These are phyloP conservation scores for Moricandia arvensis DNA, from an alignment of 345 rosid species.

Conservation along the genomic window DNA sequence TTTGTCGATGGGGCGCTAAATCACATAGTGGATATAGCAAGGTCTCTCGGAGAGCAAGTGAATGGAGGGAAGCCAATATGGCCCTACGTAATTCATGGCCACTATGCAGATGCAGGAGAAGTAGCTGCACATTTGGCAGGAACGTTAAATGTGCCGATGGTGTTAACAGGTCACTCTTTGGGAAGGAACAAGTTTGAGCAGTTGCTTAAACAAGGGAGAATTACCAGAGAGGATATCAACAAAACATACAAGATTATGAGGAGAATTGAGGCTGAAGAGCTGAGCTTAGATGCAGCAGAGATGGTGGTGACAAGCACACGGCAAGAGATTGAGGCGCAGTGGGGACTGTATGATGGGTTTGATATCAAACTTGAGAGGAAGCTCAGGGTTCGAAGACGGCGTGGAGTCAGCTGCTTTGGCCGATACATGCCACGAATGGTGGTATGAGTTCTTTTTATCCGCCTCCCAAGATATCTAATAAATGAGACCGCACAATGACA, in stretches of 20 bases:
- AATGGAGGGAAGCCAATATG: constrained; percentile 73
- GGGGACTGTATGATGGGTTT: constrained; percentile 98
- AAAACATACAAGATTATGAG: constrained; percentile 88
- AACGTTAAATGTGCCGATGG: constrained; percentile 96
- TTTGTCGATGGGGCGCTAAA: constrained; percentile 93
- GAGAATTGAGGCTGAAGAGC: constrained; percentile 95
- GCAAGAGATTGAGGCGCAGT: constrained; percentile 95
- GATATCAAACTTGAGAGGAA: constrained; percentile 93
- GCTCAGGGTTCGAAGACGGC: constrained; percentile 83
- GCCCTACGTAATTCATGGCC: constrained; percentile 98
- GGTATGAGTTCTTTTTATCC: constrained; percentile 24
- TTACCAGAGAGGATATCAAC: constrained; percentile 83
- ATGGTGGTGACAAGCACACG: constrained; percentile 92
- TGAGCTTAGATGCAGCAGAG: constrained; percentile 92
- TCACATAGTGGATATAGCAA: constrained; percentile 89
- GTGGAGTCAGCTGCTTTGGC: constrained; percentile 91
- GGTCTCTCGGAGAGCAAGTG: constrained; percentile 80
- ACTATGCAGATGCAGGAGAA: constrained; percentile 95
- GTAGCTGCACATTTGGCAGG: constrained; percentile 91
- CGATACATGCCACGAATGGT: constrained; percentile 86
- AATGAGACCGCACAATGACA: background rate
- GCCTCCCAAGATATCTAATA: background rate
- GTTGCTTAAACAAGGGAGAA: constrained; percentile 88
- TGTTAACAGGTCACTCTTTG: constrained; percentile 92
- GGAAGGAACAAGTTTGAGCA: constrained; percentile 97